A percentile compares a stretch with the other conserved stretches of the same genome.
These are phyloP conservation scores for Ogataea allantospora DNA, from an alignment of 805 yeast species.

Conservation along the genomic window DNA sequence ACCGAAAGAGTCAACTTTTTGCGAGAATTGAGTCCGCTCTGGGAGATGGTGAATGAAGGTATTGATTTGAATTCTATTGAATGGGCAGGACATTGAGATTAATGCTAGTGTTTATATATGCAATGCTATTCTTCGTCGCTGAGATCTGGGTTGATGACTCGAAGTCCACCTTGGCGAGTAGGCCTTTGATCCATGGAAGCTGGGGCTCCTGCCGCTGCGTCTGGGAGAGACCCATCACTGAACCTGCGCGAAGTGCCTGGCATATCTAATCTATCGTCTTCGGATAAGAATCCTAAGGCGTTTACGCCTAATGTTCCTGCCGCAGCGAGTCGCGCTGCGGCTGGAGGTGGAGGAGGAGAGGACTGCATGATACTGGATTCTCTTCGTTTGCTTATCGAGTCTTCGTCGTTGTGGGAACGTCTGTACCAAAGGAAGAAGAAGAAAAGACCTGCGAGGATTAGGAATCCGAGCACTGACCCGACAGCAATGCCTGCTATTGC, in stretches of 20 bases:
- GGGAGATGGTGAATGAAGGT: slow-evolving; percentile 99
- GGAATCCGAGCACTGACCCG: slow-evolving; percentile 30
- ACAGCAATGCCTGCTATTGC: slow-evolving; percentile 37
- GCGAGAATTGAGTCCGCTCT: slow-evolving; percentile 89
- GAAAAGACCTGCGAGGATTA: slow-evolving; percentile 14
- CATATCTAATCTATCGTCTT: slow-evolving; percentile 23
- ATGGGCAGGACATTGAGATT: slow-evolving; percentile 88
- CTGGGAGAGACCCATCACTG: slow-evolving; percentile 36
- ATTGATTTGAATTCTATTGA: slow-evolving; percentile 90
- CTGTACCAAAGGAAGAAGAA: slow-evolving; percentile 27
- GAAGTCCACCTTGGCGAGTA: slow-evolving; percentile 24
- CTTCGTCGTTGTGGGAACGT: slow-evolving; percentile 18
- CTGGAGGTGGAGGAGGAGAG: slow-evolving; percentile 13
- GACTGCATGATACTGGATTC: slow-evolving; percentile 12
- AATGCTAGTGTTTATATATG: slow-evolving; percentile 8
- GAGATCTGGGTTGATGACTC: slow-evolving; percentile 36
- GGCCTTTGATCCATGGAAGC: not conserved
- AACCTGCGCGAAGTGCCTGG: slow-evolving; percentile 32
- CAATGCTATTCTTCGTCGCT: slow-evolving; percentile 20
- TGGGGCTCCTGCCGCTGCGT: slow-evolving; percentile 31
- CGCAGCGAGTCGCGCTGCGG: slow-evolving; percentile 9
- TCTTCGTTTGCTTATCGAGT: slow-evolving; percentile 9
- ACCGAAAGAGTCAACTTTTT: slow-evolving; percentile 85
- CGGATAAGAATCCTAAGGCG: slow-evolving; percentile 24
- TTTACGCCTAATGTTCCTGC: slow-evolving; percentile 18